Evolutionary conservation across 371 early-diverging fungal species (phyloP).

Genomic region (Zopfochytrium polystomum): DNA sequence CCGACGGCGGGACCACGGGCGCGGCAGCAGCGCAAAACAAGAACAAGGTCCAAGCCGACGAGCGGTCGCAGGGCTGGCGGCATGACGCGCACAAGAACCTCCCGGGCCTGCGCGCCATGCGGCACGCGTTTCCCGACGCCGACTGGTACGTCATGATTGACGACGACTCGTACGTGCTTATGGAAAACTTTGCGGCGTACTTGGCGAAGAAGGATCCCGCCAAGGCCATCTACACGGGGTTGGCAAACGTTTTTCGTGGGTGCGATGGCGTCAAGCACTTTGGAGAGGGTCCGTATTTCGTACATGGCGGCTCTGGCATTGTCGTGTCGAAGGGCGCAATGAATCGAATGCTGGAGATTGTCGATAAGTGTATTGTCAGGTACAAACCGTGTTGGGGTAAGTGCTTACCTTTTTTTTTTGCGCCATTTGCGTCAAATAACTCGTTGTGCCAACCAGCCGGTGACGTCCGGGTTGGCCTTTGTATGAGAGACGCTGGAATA

Average conservation of each 20-base stretch:
- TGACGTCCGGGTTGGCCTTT: constrained; percentile 50
- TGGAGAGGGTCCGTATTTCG: constrained; percentile 50
- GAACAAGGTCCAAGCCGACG: no score
- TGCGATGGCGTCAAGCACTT: constrained; percentile 46
- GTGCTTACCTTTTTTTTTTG: not conserved
- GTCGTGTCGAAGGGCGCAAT: constrained; percentile 46
- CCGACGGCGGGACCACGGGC: no score
- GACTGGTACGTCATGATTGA: constrained; percentile 58
- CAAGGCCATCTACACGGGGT: constrained; percentile 42
- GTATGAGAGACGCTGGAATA: constrained; percentile 49
- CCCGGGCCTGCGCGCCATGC: constrained; percentile 44
- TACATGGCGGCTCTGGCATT: constrained; percentile 55
- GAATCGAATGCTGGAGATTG: constrained; percentile 20
- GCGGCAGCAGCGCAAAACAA: no score
- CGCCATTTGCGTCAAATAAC: not conserved
- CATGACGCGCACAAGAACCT: constrained; percentile 53
- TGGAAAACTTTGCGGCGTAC: constrained; percentile 35
- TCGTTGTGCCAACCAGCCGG: constrained; percentile 28
- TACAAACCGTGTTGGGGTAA: constrained; percentile 49
- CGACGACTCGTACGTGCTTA: constrained; percentile 52
- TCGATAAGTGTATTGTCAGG: constrained; percentile 41
- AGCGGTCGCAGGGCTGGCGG: constrained; percentile 53
- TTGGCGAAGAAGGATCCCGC: constrained; percentile 20
- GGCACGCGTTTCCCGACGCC: constrained; percentile 42
- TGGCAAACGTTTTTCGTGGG: constrained; percentile 41